phyloP scores from a whole-genome alignment of 192 early-diverging fungal genomes.

The Lobosporangium transversale region DNA sequence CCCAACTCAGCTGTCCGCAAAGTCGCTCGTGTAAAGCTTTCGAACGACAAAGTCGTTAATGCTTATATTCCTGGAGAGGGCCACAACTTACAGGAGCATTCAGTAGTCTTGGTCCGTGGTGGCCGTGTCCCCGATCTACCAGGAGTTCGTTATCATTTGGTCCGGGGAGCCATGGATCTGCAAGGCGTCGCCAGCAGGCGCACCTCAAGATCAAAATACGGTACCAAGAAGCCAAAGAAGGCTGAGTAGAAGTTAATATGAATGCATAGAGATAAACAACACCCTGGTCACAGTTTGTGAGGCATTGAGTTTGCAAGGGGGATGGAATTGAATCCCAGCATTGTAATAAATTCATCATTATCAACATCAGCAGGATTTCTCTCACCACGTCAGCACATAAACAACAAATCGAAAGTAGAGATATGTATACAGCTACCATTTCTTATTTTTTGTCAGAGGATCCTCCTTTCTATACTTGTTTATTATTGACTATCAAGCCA shows the following conservation, averaged over 20 bases:
- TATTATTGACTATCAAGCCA: constrained; percentile 46
- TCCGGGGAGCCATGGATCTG: constrained; percentile 93
- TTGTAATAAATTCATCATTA: too few species aligned
- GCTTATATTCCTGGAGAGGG: constrained; percentile 99
- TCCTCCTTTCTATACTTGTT: too few species aligned
- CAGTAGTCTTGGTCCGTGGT: constrained; percentile 93
- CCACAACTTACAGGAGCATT: constrained; percentile 98
- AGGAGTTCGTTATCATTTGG: constrained; percentile 96
- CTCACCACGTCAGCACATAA: too few species aligned
- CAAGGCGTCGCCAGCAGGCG: constrained; percentile 91
- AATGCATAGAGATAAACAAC: too few species aligned
- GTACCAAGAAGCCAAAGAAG: constrained; percentile 80
- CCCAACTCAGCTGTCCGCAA: constrained; percentile 98
- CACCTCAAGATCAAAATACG: constrained; percentile 92
- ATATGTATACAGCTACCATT: too few species aligned
- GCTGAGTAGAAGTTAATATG: constrained; percentile 31
- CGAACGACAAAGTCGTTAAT: constrained; percentile 90
- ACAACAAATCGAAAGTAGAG: too few species aligned
- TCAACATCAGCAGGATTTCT: too few species aligned
- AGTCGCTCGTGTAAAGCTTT: constrained; percentile 90
- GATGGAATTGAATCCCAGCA: too few species aligned
- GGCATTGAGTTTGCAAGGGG: too few species aligned
- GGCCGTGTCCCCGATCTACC: constrained; percentile 96
- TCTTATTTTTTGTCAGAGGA: too few species aligned
- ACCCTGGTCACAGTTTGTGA: too few species aligned